phyloP scores from a whole-genome alignment of 768 basidiomycete genomes.

The Xerocomellus amylosporus region DNA sequence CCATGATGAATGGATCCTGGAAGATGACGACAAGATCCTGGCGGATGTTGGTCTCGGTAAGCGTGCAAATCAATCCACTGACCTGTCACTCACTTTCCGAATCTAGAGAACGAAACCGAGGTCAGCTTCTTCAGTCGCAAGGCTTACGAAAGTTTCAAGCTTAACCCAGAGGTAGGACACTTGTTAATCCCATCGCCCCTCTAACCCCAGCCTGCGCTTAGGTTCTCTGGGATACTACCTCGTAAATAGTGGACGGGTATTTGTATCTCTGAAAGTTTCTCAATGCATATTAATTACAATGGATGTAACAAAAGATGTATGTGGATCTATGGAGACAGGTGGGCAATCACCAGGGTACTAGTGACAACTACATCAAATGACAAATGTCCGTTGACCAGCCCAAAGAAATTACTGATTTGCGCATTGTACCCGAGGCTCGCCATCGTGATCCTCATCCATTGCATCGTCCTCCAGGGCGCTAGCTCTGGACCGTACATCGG shows the following conservation, averaged over 20 bases:
- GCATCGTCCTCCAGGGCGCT: constrained; percentile 60
- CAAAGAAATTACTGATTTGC: constrained; percentile 67
- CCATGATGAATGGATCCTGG: constrained; percentile 89
- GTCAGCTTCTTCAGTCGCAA: constrained; percentile 84
- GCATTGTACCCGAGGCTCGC: constrained; percentile 93
- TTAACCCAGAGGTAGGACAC: constrained; percentile 69
- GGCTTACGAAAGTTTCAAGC: constrained; percentile 77
- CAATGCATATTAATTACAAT: constrained; percentile 29
- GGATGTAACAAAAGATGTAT: constrained; percentile 28
- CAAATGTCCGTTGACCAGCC: constrained; percentile 14
- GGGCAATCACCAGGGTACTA: constrained; percentile 22
- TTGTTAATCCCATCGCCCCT: neutral
- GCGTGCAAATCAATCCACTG: constrained; percentile 25
- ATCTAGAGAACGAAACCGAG: constrained; percentile 91
- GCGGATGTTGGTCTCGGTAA: constrained; percentile 73
- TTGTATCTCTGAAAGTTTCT: constrained; percentile 3
- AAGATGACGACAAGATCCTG: constrained; percentile 63
- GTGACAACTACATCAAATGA: constrained; percentile 17
- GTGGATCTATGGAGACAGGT: constrained; percentile 29
- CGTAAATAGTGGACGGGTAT: constrained; percentile 1
- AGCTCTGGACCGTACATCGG: constrained; percentile 55
- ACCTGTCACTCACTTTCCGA: neutral
- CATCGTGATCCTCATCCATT: constrained; percentile 91
- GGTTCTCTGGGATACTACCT: constrained; percentile 30
- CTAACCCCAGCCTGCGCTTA: constrained; percentile 1